Base-by-base conservation (phyloP, 2,329 filamentous ascomycete species). In the Pseudogymnoascus sp. region DNA sequence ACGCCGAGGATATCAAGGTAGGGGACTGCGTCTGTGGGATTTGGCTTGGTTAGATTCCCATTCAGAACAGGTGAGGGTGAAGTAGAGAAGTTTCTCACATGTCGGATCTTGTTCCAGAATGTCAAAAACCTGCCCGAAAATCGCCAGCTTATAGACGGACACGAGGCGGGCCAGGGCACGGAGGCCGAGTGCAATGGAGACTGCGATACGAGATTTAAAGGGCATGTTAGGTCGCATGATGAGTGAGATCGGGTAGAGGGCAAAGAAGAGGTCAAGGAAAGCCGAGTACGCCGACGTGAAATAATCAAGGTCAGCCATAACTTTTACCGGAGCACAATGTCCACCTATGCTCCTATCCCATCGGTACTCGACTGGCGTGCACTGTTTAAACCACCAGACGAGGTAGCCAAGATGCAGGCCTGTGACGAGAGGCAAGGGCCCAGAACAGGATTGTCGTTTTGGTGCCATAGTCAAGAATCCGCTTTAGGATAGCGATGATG, bases 171-270 rank as follows among this genome's bases (percentile, higher is more conserved):
- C 71, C 1, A 71, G 62, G 8, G 64, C 63, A 37, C 70, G 69
- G 3, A 73, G 63, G 43, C 71, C 68, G 25, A 73, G 60, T 14
- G 71, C 69, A 6, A 61, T 28, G 7, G 69, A 66, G 38, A 71
- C 68, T 1, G 68, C 65, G 5, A 73, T 37, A 21, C 71, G 69
- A 18, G 28, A 63, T 59, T 65, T 70, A 9, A 72, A 61, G 21
- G 69, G 69, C 70, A 73, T 73, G 52, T 71, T 71, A 12, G 72
- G 59, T 18, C 70, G 67, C 71, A 73, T 73, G n/a, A 73, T 63
- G 21, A 71, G 70, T 4, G 71, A 70, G 3, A 73, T 67, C 4
- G 71, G 71, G 55, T 72, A 73, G 5, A 73, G 63, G 5, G 71
- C 71, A 64, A 72, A 73, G 65, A 72, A 72, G 5, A 72, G 60